Conservation (phyloP, 306 rosid species). For the Bauhinia variegata region DNA sequence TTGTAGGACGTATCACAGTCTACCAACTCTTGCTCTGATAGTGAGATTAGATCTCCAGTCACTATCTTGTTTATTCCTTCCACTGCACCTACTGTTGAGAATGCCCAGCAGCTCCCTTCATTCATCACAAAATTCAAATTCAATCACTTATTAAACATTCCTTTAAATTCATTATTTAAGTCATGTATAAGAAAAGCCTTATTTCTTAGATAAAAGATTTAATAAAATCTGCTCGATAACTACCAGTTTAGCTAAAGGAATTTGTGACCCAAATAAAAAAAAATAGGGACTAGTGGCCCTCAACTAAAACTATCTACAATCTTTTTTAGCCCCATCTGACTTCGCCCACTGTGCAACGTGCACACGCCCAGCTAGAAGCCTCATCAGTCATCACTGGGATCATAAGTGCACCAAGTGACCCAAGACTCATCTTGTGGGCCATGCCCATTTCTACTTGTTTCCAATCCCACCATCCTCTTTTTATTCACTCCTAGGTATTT, state of each 20-base stretch:
- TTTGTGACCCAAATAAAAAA: no score
- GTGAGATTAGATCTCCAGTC: constrained; percentile 70
- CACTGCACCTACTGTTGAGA: constrained; percentile 68
- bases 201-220: no score
- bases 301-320: background rate
- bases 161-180: background rate
- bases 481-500: no score
- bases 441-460: background rate
- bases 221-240: no score
- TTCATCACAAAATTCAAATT: constrained; percentile 28
- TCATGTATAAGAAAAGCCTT: no score
- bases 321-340: background rate
- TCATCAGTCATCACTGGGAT: no score
- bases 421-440: background rate
- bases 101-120: constrained; percentile 97
- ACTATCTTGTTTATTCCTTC: constrained; percentile 87
- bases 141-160: background rate
- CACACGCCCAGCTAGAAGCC: background rate
- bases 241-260: no score
- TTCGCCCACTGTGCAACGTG: no score
- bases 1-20: constrained; percentile 77
- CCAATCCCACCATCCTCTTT: no score
- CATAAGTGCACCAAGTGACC: no score
- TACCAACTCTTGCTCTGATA: constrained; percentile 88
- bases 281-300: background rate